Evolutionary conservation across 768 basidiomycete genomes (phyloP), one percentile per base, ranked within the genome.

Genomic region (Lentinula boryana): DNA sequence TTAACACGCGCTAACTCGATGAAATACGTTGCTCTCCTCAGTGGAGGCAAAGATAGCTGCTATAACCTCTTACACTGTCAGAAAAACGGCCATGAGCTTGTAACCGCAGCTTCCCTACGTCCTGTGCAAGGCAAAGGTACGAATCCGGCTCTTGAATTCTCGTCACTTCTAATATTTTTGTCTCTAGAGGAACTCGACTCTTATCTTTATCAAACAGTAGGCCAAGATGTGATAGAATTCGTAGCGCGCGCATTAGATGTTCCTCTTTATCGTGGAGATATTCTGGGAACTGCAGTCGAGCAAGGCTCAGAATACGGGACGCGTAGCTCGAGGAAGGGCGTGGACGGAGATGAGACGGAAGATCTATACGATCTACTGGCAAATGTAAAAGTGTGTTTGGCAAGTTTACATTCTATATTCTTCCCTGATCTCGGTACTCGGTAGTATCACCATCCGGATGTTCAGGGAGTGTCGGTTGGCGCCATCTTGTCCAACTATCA

Each of bases 401-500:
- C 38, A 13, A 2, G 31, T 7, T 21, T 60, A 31, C 43, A 43
- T 57, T 52, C 40, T 10, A 36, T 27, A 31, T 56, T 33, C 46
- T 23, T 10, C 10, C 43, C 62, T 62, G 12, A 65, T 18, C 63
- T 31, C 27, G 50, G 56, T 35, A 56, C 33, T 59, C 36, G 40
- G 5, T 64, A 95, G 94, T 70, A 75, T 10, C 77, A 78, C 52
- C 90, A 94, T 71, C 93, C 94, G 3, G 89, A 93, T 57, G 74
- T 95, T 21, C 77, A 87, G 71, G 96, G 86, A 8, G 89, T 98
- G 27, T 91, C 95, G 8, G 93, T 95, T 21, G 97, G 97, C 3
- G 95, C 97, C 5, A 99, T 99, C 62, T 83, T 98, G 35, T 98
- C 97, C 32, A 96, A 93, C 70, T 99, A 99, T 69, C 97, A 99